A percentile compares a stretch with the other conserved stretches of the same genome.
Evolutionary conservation across 1,284 basidiomycete species (phyloP).

Genomic region (Violaceomyces palustris): DNA sequence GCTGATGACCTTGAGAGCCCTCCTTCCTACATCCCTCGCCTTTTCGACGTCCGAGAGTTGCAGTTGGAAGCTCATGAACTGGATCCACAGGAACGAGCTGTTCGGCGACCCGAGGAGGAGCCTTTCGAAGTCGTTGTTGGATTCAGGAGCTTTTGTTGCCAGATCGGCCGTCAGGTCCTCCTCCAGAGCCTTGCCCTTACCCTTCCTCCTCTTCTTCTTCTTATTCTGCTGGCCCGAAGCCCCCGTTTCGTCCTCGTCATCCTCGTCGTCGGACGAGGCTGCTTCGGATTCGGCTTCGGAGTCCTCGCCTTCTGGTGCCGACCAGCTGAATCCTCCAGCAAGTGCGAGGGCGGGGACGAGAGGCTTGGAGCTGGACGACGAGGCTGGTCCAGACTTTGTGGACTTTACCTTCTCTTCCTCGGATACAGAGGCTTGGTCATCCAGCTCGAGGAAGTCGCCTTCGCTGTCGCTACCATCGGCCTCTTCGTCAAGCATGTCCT

Average conservation of each 20-base stretch:
- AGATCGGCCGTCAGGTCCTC: slow-evolving; percentile 48
- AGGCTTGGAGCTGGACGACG: slow-evolving; percentile 9
- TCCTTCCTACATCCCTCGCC: slow-evolving; percentile 77
- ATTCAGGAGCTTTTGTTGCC: slow-evolving; percentile 63
- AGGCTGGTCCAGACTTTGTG: not conserved
- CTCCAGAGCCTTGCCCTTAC: slow-evolving; percentile 8
- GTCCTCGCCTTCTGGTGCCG: slow-evolving; percentile 51
- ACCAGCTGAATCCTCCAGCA: slow-evolving; percentile 59
- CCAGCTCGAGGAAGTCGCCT: slow-evolving; percentile 33
- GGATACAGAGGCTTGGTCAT: slow-evolving; percentile 31
- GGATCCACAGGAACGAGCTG: slow-evolving; percentile 96
- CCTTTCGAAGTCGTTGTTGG: slow-evolving; percentile 89
- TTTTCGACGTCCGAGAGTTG: slow-evolving; percentile 92
- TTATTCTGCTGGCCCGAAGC: slow-evolving; percentile 2
- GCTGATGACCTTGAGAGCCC: slow-evolving; percentile 79
- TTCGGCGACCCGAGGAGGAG: slow-evolving; percentile 90
- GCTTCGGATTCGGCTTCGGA: no score
- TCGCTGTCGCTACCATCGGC: slow-evolving; percentile 18
- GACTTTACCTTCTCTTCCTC: slow-evolving; percentile 15
- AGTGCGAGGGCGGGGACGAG: slow-evolving; percentile 53
- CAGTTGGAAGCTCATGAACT: slow-evolving; percentile 98
- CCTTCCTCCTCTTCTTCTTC: slow-evolving; percentile 14
- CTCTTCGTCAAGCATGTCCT: slow-evolving; percentile 21
- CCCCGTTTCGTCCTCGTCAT: slow-evolving; percentile 38
- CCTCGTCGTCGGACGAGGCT: slow-evolving; percentile 5